Percentiles rank a stretch among this genome's conserved stretches.
phyloP scores from a whole-genome alignment of 805 yeast species.

The Candida dajiaensis region DNA sequence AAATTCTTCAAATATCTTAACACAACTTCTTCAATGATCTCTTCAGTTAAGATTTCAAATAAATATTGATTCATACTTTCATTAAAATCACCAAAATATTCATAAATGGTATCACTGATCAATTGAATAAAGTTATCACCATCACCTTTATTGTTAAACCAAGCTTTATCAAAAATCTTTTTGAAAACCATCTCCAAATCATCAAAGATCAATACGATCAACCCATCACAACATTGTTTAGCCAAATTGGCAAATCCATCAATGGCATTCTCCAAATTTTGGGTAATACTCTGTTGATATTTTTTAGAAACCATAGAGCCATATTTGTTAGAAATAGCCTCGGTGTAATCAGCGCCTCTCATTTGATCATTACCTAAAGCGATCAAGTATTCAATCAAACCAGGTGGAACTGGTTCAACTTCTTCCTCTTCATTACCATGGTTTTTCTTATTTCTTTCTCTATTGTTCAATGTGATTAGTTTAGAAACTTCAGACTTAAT shows the following conservation, averaged over 20 bases:
- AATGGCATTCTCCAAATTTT: constrained; percentile 54
- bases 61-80: constrained; percentile 46
- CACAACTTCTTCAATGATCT: constrained; percentile 45
- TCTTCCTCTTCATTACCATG: constrained; percentile 28
- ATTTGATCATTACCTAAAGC: constrained; percentile 85
- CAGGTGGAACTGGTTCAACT: constrained; percentile 53
- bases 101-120: constrained; percentile 67
- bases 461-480: constrained; percentile 21
- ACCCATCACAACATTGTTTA: constrained; percentile 50
- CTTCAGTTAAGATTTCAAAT: constrained; percentile 48
- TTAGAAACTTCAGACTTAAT: constrained; percentile 48
- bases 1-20: constrained; percentile 44
- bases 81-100: constrained; percentile 63
- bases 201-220: constrained; percentile 58
- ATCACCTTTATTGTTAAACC: constrained; percentile 44
- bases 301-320: constrained; percentile 60
- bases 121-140: constrained; percentile 50
- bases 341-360: constrained; percentile 62
- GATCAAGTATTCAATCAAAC: constrained; percentile 71
- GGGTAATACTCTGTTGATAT: constrained; percentile 53
- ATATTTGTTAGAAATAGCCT: constrained; percentile 61
- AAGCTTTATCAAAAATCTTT: constrained; percentile 56
- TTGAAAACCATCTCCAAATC: constrained; percentile 62
- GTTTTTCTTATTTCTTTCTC: constrained; percentile 25
- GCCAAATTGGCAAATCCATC: constrained; percentile 79